Conservation (phyloP, 1,139 yeast species). For the Kodamaea anthophila region DNA sequence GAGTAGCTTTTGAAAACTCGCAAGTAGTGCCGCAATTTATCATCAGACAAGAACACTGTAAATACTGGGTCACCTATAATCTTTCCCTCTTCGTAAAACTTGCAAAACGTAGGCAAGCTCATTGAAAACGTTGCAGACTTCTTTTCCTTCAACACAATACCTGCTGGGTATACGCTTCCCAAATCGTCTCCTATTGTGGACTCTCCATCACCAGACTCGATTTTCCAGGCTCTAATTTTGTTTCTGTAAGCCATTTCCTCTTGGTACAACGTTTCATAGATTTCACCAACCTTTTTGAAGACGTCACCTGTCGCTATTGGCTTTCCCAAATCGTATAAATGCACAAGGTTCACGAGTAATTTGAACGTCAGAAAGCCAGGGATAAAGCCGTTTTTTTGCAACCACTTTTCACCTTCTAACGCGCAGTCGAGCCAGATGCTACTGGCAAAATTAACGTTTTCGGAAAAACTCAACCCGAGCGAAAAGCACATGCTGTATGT, state of each 20-base stretch:
- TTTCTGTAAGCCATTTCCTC: constrained; percentile 40
- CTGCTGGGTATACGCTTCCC: constrained; percentile 46
- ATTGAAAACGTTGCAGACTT: constrained; percentile 27
- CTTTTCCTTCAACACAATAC: constrained; percentile 34
- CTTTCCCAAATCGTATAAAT: constrained; percentile 30
- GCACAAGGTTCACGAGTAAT: constrained; percentile 42
- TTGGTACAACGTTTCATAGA: constrained; percentile 25
- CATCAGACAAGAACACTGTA: constrained; percentile 47
- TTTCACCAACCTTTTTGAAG: constrained; percentile 22
- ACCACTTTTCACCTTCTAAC: constrained; percentile 46
- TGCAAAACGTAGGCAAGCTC: constrained; percentile 41
- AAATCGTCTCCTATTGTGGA: constrained; percentile 42
- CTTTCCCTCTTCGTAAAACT: constrained; percentile 32
- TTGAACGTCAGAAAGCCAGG: constrained; percentile 49
- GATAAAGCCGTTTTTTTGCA: constrained; percentile 39
- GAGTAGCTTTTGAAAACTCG: constrained; percentile 32
- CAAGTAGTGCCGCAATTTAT: constrained; percentile 34
- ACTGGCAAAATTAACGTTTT: constrained; percentile 53
- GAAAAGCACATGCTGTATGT: constrained; percentile 46
- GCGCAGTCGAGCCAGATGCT: constrained; percentile 51
- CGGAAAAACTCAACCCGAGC: constrained; percentile 50
- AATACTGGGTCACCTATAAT: too few species aligned
- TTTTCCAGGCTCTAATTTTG: constrained; percentile 24
- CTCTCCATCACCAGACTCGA: constrained; percentile 30
- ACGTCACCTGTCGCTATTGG: constrained; percentile 24